Conservation (phyloP, 2,329 filamentous ascomycete species). For the Pseudohalonectria lignicola region DNA sequence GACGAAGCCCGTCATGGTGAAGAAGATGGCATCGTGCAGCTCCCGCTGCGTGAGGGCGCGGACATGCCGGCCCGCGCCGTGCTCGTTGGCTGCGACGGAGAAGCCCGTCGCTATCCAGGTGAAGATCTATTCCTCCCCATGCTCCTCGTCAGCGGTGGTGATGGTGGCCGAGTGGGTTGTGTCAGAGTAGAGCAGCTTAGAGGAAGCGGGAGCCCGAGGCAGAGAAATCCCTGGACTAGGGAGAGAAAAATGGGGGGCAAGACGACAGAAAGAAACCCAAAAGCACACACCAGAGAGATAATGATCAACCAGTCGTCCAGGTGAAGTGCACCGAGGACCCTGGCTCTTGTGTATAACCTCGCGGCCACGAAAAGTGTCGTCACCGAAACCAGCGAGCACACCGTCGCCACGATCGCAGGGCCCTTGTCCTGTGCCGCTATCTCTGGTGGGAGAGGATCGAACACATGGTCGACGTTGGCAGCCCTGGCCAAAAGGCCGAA, state of each 20-base stretch:
- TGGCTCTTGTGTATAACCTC: constrained; percentile 17
- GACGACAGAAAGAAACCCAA: no score
- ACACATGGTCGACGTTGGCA: not conserved
- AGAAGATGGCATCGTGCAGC: constrained; percentile 11
- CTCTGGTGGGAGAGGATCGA: not conserved
- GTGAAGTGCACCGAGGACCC: constrained; percentile 18
- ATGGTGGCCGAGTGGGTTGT: no score
- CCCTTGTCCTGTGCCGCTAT: constrained; percentile 13
- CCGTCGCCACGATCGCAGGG: constrained; percentile 17
- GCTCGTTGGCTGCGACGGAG: not conserved
- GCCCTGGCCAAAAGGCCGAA: not conserved
- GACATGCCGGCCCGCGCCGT: constrained; percentile 1
- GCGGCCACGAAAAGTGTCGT: constrained; percentile 16
- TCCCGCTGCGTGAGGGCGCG: not conserved
- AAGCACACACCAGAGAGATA: constrained; percentile 18
- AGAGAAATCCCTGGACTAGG: no score
- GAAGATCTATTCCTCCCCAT: no score
- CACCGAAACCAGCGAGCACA: constrained; percentile 17
- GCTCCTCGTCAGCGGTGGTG: no score
- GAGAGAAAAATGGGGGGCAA: no score
- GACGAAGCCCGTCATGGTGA: constrained; percentile 22
- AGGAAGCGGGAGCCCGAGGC: no score
- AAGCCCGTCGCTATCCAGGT: constrained; percentile 21
- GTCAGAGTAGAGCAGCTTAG: no score
- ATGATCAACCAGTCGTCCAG: constrained; percentile 25